These are phyloP conservation scores for Vitis vinifera DNA, from an alignment of 164 flowering plant species.

Conservation along the genomic window ASM3070453v1 NC_081819.1:16559501-16560000, in stretches of 20 bases:
- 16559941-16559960: conserved; percentile 48
- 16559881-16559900: conserved; percentile 52
- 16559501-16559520: no score
- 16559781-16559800: neutral
- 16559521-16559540: neutral
- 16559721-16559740: neutral
- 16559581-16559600: conserved; percentile 56
- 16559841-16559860: conserved; percentile 59
- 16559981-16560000: neutral
- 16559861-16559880: conserved; percentile 44
- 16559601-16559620: conserved; percentile 70
- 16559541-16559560: conserved; percentile 21
- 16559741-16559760: neutral
- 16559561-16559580: conserved; percentile 70
- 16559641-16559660: conserved; percentile 84
- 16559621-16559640: conserved; percentile 64
- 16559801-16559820: conserved; percentile 10
- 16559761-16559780: neutral
- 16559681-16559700: conserved; percentile 79
- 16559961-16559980: neutral
- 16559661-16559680: conserved; percentile 44
- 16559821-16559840: conserved; percentile 84
- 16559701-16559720: conserved; percentile 13
- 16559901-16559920: conserved; percentile 40
- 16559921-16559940: conserved; percentile 57